Evolutionary conservation across 495 filamentous ascomycete genomes (phyloP), one percentile per base, ranked within the genome.

Genomic region (Collariella sp.): DNA sequence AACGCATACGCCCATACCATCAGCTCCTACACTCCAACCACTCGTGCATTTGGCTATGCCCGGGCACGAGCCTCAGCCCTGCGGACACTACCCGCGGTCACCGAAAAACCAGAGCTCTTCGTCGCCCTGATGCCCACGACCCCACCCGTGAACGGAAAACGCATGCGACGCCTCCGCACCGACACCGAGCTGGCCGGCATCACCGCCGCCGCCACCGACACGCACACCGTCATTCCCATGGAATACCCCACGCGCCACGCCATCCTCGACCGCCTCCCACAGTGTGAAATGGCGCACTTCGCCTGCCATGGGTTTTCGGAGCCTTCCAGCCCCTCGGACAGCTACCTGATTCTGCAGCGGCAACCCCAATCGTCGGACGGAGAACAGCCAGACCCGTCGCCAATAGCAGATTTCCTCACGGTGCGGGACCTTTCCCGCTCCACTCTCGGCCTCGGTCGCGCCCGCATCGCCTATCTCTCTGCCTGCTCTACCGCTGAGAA

Each of bases 401-500:
- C n/a, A n/a, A n/a, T n/a, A n/a, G n/a, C n/a, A n/a, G 15, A 44
- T 9, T 29, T 38, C 7, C 39, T 50, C 2, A 56, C 54, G 40
- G 40, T 43, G 40, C 23, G 19, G 39, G 23, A 6, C 19, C 3
- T 36, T 2, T 45, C 38, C 12, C 20, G 41, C 15, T n/a, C n/a
- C n/a, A n/a, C n/a, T n/a, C 29, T 24, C 16, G 45, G 40, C 15
- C 15, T 44, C 10, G n/a, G 2, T 7, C 18, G 44, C 6, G 33
- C 40, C 12, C 22, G 41, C 20, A n/a, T 57, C 2, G 48, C 47
- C 2, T 52, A 41, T 38, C 40, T 57, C 10, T 57, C 48, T 22
- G 55, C 48, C 9, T 57, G 55, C 48, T 52, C 48, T 4, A 57
- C 55, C 10, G 55, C 40, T 1, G 40, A 46, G 31, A 44, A 43